These are phyloP conservation scores for Stenogyne calaminthoides DNA, from an alignment of 305 asterid genomes.

Conservation along the genomic window DNA sequence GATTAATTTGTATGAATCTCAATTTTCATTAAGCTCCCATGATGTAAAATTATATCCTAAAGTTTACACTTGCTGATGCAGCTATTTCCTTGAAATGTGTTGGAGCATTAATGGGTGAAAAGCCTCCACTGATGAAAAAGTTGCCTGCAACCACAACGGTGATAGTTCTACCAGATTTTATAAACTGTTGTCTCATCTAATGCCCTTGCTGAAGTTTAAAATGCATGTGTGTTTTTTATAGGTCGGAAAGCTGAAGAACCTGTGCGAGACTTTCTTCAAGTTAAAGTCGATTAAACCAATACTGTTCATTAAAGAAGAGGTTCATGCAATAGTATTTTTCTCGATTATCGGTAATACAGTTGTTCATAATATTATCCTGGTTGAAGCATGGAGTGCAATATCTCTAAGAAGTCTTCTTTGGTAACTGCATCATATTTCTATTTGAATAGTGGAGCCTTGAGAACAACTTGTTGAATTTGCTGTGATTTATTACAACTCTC, in stretches of 20 bases:
- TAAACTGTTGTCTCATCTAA: constrained; percentile 5
- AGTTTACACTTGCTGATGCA: constrained; percentile 35
- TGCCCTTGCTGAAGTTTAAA: constrained; percentile 15
- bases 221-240: constrained; percentile 23
- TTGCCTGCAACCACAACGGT: constrained; percentile 88
- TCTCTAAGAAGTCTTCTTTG: not conserved
- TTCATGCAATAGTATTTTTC: constrained; percentile 28
- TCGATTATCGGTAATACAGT: not conserved
- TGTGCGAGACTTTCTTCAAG: constrained; percentile 93
- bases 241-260: constrained; percentile 95
- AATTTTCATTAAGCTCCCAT: constrained; percentile 14
- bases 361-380: not conserved
- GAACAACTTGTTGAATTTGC: not conserved
- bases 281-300: constrained; percentile 69
- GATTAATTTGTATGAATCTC: constrained; percentile 70
- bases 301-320: constrained; percentile 91
- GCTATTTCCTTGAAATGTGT: constrained; percentile 84
- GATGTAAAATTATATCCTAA: constrained; percentile 5
- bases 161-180: constrained; percentile 23
- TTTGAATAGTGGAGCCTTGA: not conserved
- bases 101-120: constrained; percentile 92
- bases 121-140: constrained; percentile 65
- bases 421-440: not conserved
- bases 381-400: not conserved
- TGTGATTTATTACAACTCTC: not conserved